Percentiles rank a stretch among this genome's conserved stretches.
These are phyloP conservation scores for Sechiopsis laciniata DNA, from an alignment of 306 rosid species.

Conservation along the genomic window DNA sequence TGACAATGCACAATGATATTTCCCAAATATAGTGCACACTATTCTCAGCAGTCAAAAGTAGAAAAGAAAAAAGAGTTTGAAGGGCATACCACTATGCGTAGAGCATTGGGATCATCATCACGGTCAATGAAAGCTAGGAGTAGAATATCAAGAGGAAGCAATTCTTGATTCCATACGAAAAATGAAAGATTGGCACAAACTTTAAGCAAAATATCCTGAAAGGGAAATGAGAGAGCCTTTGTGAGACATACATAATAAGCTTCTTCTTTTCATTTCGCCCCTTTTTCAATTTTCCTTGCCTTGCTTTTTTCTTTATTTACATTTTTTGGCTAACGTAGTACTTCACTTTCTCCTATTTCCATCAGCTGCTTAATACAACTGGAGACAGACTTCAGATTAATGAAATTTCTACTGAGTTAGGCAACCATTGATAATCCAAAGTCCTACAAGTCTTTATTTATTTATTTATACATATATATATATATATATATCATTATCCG, in stretches of 20 bases:
- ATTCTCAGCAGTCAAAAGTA: constrained; percentile 17
- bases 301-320: not conserved
- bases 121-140: constrained; percentile 93
- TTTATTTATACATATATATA: too few species aligned
- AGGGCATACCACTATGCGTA: constrained; percentile 78
- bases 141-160: constrained; percentile 94
- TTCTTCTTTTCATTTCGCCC: not conserved
- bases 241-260: not conserved
- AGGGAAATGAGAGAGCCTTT: constrained; percentile 22
- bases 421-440: not conserved
- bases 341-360: not conserved
- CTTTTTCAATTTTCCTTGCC: not conserved
- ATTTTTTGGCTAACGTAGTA: constrained; percentile 1
- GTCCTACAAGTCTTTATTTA: not conserved
- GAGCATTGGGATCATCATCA: constrained; percentile 96
- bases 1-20: not conserved
- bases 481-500: too few species aligned
- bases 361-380: not conserved
- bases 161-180: constrained; percentile 85
- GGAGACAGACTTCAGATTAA: not conserved
- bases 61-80: constrained; percentile 14
- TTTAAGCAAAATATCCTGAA: constrained; percentile 74
- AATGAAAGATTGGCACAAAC: constrained; percentile 77
- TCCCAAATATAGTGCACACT: not conserved
- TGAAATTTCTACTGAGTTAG: not conserved